These are phyloP conservation scores for Aspergillus hancockii DNA, from an alignment of 495 filamentous ascomycete species.

Conservation along the genomic window DNA sequence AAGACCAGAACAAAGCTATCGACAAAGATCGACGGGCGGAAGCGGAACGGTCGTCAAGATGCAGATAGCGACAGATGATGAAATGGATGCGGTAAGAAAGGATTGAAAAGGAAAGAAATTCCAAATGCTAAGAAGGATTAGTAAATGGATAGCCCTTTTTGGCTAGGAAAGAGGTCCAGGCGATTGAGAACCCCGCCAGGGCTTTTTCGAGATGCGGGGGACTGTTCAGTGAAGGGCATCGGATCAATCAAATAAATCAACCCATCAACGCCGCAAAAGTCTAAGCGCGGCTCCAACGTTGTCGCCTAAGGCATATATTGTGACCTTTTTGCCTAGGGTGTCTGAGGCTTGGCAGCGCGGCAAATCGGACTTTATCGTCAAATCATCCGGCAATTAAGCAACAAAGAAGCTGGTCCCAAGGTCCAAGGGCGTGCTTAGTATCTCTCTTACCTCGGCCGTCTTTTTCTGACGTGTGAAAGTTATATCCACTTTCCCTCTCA, in stretches of 20 bases:
- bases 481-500: neutral
- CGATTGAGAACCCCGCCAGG: neutral
- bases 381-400: neutral
- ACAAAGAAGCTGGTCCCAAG: neutral
- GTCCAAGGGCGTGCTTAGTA: neutral
- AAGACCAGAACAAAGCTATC: neutral
- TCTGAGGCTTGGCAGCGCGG: conserved; percentile 15
- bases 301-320: neutral
- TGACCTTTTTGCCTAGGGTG: no score
- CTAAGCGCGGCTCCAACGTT: neutral
- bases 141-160: neutral
- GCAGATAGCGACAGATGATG: neutral
- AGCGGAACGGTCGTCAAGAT: neutral
- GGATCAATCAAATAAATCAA: neutral
- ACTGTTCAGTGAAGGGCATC: neutral
- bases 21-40: neutral
- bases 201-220: neutral
- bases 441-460: conserved; percentile 1
- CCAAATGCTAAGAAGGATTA: neutral
- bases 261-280: neutral
- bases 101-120: neutral
- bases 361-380: conserved; percentile 10
- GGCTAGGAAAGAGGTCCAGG: neutral
- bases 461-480: neutral
- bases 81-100: neutral